These are phyloP conservation scores for Monilinia fructigena DNA, from an alignment of 2,329 filamentous ascomycete species.

Conservation along the genomic window DNA sequence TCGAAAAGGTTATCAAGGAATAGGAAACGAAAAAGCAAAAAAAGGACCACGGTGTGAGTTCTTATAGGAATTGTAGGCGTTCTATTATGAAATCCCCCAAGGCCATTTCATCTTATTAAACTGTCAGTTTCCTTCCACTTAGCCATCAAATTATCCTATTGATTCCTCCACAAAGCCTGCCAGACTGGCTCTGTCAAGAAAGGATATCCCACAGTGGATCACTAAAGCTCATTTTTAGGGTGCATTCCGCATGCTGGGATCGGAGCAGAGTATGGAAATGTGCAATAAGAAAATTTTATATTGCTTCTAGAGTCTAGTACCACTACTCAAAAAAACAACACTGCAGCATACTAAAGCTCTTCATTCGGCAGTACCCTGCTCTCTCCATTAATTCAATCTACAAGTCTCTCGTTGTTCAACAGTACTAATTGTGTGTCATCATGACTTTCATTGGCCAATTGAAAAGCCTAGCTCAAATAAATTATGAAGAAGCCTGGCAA, in stretches of 20 bases:
- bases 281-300: not conserved
- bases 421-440: not conserved
- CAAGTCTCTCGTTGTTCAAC: not conserved
- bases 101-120: not conserved
- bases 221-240: not conserved
- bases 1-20: not conserved
- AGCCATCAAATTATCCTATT: not conserved
- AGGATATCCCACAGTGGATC: not conserved
- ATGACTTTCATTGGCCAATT: not conserved
- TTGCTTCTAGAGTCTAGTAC: not conserved
- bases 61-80: not conserved
- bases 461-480: too few relatives aligned
- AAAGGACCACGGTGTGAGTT: not conserved
- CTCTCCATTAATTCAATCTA: not conserved
- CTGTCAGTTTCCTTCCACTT: not conserved
- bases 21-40: not conserved
- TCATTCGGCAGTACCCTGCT: not conserved
- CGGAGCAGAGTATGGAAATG: not conserved
- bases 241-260: not conserved
- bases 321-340: not conserved
- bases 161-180: not conserved
- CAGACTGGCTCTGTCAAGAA: not conserved
- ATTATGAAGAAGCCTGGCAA: too few relatives aligned
- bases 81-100: not conserved
- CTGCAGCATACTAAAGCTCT: not conserved